phyloP scores from a whole-genome alignment of 1,284 basidiomycete genomes.

The Papiliotrema flavescens region DNA sequence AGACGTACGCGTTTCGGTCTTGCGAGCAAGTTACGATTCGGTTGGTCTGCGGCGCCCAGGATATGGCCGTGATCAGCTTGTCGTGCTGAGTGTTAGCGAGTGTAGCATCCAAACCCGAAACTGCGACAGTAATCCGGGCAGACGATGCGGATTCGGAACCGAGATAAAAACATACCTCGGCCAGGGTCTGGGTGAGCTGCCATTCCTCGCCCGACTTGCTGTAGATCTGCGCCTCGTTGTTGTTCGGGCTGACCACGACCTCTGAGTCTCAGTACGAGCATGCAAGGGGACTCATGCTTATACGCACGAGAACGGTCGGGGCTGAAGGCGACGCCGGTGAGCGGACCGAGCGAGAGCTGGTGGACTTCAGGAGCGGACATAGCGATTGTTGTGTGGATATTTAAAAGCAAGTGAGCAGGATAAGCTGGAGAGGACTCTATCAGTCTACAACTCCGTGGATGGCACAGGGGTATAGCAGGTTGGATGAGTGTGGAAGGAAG shows the following conservation, averaged over 20 bases:
- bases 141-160: too few species aligned
- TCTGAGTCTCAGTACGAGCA: conserved; percentile 54
- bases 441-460: conserved; percentile 21
- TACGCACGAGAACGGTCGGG: conserved; percentile 77
- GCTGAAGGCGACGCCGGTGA: conserved; percentile 91
- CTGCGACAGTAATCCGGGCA: too few species aligned
- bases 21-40: conserved; percentile 97
- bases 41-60: conserved; percentile 96
- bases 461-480: neutral
- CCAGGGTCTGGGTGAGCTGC: conserved; percentile 72
- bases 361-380: conserved; percentile 76
- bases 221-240: conserved; percentile 83
- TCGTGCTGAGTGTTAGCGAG: conserved; percentile 68
- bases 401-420: neutral
- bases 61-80: conserved; percentile 96
- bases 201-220: conserved; percentile 63
- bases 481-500: neutral
- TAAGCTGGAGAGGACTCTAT: conserved; percentile 20
- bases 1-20: conserved; percentile 98
- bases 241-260: conserved; percentile 87
- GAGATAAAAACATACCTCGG: conserved; percentile 62
- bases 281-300: neutral
- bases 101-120: neutral
- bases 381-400: conserved; percentile 19
- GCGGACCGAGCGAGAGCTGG: conserved; percentile 72